phyloP scores from a whole-genome alignment of 2,329 filamentous ascomycete genomes.

The Penicillium sp. region DNA sequence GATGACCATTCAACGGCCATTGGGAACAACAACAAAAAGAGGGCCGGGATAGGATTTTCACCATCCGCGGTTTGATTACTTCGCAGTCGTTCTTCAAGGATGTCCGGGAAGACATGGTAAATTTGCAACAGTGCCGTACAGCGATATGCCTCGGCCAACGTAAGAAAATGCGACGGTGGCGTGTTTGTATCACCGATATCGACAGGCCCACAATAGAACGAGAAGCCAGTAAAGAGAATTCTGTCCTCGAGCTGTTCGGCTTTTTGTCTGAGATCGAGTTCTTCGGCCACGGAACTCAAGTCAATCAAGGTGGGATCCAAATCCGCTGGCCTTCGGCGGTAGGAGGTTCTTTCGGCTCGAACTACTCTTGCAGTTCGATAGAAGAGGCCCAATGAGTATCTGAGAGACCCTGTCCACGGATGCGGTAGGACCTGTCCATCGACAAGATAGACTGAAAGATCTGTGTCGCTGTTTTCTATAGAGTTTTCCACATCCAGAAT shows the following conservation, averaged over 20 bases:
- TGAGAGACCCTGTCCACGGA: slow-evolving; percentile 25
- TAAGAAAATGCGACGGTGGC: slow-evolving; percentile 25
- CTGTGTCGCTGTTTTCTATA: slow-evolving; percentile 13
- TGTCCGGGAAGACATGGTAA: slow-evolving; percentile 25
- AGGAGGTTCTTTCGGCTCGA: slow-evolving; percentile 15
- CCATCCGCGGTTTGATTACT: slow-evolving; percentile 8
- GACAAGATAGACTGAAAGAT: slow-evolving; percentile 23
- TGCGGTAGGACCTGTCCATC: slow-evolving; percentile 24
- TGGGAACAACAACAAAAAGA: slow-evolving; percentile 20
- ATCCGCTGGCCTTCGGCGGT: slow-evolving; percentile 13
- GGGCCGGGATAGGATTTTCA: slow-evolving; percentile 13
- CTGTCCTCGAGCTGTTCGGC: slow-evolving; percentile 22
- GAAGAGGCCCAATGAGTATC: slow-evolving; percentile 20
- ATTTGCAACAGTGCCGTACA: slow-evolving; percentile 25
- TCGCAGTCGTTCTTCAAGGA: slow-evolving; percentile 19
- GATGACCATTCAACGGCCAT: not conserved
- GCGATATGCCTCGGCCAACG: slow-evolving; percentile 24
- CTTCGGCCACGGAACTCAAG: slow-evolving; percentile 20
- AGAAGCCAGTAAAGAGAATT: slow-evolving; percentile 22
- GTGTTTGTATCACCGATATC: slow-evolving; percentile 27
- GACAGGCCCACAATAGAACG: slow-evolving; percentile 24
- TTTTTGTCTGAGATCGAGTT: slow-evolving; percentile 20
- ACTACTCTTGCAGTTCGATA: slow-evolving; percentile 22
- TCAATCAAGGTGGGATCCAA: slow-evolving; percentile 18
- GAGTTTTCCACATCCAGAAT: slow-evolving; percentile 20